phyloP scores from a whole-genome alignment of 75 land plant genomes.

The Pinus taeda region DNA sequence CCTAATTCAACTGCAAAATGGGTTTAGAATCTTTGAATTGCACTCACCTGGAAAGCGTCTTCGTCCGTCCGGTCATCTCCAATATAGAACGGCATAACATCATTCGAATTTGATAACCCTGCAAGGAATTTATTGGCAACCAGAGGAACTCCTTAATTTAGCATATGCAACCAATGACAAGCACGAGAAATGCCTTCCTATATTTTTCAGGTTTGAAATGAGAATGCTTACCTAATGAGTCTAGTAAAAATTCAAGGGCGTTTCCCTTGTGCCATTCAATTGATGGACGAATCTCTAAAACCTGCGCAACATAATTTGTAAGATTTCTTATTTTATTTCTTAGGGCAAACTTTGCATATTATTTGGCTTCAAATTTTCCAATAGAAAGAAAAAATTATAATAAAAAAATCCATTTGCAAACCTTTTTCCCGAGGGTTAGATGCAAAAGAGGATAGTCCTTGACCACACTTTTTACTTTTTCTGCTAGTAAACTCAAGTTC shows the following conservation, averaged over 20 bases:
- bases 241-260: too few species aligned
- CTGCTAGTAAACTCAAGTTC: neutral
- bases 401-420: neutral
- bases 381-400: neutral
- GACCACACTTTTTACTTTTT: too few species aligned
- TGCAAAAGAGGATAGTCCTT: too few species aligned
- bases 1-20: neutral
- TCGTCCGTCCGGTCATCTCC: too few species aligned
- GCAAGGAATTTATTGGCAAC: conserved; percentile 10
- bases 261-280: too few species aligned
- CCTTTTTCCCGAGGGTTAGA: too few species aligned
- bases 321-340: neutral
- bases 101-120: neutral
- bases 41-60: conserved; percentile 30
- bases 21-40: neutral
- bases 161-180: neutral
- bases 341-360: neutral
- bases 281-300: too few species aligned
- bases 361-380: neutral
- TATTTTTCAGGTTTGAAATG: neutral
- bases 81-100: too few species aligned
- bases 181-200: neutral
- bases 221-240: conserved; percentile 19
- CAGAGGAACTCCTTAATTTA: conserved; percentile 10
- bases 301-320: conserved; percentile 24